A percentile compares a stretch with the other conserved stretches of the same genome.
These are phyloP conservation scores for Pharus latifolius DNA, from an alignment of 176 grass and related monocot genomes.

Conservation along the genomic window DNA sequence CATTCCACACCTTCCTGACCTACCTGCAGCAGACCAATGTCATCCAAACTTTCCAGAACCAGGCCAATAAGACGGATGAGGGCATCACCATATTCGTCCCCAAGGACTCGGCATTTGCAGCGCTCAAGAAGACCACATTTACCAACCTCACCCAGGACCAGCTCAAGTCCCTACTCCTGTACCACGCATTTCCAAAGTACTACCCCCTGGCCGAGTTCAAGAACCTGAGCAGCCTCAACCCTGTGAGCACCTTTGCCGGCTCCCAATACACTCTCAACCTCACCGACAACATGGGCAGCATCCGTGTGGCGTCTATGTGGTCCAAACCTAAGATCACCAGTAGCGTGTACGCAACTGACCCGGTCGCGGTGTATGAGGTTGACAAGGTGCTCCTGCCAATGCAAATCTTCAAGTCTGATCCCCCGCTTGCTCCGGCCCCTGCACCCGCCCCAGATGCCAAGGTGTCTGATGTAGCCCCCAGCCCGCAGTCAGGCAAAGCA, in stretches of 20 bases:
- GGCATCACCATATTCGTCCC: slow-evolving; percentile 93
- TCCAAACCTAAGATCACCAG: slow-evolving; percentile 81
- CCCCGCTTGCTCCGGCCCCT: slow-evolving; percentile 56
- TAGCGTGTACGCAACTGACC: slow-evolving; percentile 63
- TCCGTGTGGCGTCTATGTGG: slow-evolving; percentile 70
- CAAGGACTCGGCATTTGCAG: slow-evolving; percentile 56
- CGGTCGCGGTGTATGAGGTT: slow-evolving; percentile 71
- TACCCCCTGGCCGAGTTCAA: slow-evolving; percentile 86
- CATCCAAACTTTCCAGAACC: slow-evolving; percentile 72
- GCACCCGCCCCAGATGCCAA: slow-evolving; percentile 68
- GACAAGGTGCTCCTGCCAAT: slow-evolving; percentile 71
- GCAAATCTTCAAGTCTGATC: slow-evolving; percentile 71
- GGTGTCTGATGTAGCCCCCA: slow-evolving; percentile 35
- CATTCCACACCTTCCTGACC: slow-evolving; percentile 70
- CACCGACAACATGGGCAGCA: slow-evolving; percentile 53
- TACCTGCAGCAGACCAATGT: slow-evolving; percentile 66
- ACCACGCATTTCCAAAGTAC: slow-evolving; percentile 72
- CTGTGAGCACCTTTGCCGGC: slow-evolving; percentile 70
- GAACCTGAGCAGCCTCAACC: slow-evolving; percentile 60
- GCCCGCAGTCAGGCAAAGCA: slow-evolving; percentile 12
- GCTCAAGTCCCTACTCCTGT: slow-evolving; percentile 64
- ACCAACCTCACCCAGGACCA: slow-evolving; percentile 74
- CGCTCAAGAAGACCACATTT: slow-evolving; percentile 50
- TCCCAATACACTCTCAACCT: slow-evolving; percentile 63
- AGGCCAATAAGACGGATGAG: slow-evolving; percentile 65